Evolutionary conservation across 2,329 filamentous ascomycete genomes (phyloP), one percentile per base, ranked within the genome.

Genomic region (Aphanoascus verrucosus): DNA sequence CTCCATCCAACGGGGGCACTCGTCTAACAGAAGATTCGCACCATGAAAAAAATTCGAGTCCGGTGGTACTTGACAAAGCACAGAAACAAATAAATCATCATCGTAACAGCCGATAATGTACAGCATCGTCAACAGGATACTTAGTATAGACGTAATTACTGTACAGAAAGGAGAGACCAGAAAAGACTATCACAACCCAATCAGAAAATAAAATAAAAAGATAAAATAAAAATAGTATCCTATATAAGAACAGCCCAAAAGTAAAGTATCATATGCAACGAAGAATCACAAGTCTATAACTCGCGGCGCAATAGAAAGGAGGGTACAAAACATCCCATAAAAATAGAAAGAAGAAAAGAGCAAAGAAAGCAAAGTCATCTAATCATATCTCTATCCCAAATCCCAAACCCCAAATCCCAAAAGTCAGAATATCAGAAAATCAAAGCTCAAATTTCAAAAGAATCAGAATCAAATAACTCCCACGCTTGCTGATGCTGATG

Each of bases 391-490:
- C n/a, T 47, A 47, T 47, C 15, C 44, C 44, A n/a, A 3, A 8
- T 34, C 23, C 7, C 23, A 28, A 28, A 28, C n/a, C n/a, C n/a
- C n/a, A n/a, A 28, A 7, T 3, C 7, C 3, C 7, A 28, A 28
- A 28, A 28, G 3, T 28, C 3, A 28, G 23, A 34, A 35, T 2
- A 45, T 28, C 7, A 47, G 40, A 42, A 14, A 45, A 45, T 28
- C 2, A 45, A 28, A 31, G 12, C 11, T 23, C 42, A 45, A n/a
- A 40, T 49, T 23, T n/a, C n/a, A n/a, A n/a, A 49, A 49, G 40
- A 40, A 31, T 19, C 11, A 2, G 35, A 46, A 46, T 52, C 15
- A 32, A 41, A n/a, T 43, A 46, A 52, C 50, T 52, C 50, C 50
- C 50, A 52, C 20, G 50, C 42, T 45, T 31, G 32, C 41, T 52